phyloP scores from a whole-genome alignment of 169 alveolate genomes.

The Hepatocystis sp. region DNA sequence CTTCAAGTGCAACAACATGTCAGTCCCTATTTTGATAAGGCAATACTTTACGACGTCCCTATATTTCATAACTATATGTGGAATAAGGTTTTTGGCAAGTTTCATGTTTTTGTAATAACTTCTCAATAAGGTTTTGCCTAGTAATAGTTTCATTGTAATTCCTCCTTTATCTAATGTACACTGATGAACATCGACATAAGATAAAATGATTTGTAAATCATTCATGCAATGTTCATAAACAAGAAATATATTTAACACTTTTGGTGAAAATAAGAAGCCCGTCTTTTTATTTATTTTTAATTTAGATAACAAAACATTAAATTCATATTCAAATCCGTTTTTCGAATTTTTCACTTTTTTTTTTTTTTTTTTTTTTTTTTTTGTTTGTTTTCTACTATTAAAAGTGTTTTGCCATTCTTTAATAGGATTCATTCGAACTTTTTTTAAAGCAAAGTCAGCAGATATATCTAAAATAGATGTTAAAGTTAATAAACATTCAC shows the following conservation, averaged over 20 bases:
- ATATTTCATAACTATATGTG: conserved; percentile 63
- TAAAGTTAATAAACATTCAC: conserved; percentile 85
- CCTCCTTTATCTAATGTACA: conserved; percentile 86
- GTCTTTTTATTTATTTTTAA: conserved; percentile 35
- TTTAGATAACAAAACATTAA: conserved; percentile 46
- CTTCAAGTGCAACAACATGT: conserved; percentile 71
- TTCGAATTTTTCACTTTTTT: conserved; percentile 39
- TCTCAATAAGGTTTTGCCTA: conserved; percentile 80
- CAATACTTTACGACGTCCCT: conserved; percentile 73
- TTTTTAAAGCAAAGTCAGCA: conserved; percentile 87
- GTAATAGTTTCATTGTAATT: conserved; percentile 78
- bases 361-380: conserved; percentile 31
- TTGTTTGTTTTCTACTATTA: background rate
- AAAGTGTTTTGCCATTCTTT: conserved; percentile 82
- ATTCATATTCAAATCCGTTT: conserved; percentile 76
- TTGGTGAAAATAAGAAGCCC: conserved; percentile 31
- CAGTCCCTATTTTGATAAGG: conserved; percentile 71
- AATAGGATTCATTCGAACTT: conserved; percentile 85
- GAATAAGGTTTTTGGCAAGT: conserved; percentile 65
- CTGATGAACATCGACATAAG: conserved; percentile 90
- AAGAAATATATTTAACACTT: conserved; percentile 65
- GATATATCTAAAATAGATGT: conserved; percentile 83
- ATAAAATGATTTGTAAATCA: conserved; percentile 84
- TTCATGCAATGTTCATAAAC: conserved; percentile 75
- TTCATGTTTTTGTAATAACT: conserved; percentile 70